Evolutionary conservation across 2,329 filamentous ascomycete species (phyloP).

Genomic region (Aureobasidium vineae): DNA sequence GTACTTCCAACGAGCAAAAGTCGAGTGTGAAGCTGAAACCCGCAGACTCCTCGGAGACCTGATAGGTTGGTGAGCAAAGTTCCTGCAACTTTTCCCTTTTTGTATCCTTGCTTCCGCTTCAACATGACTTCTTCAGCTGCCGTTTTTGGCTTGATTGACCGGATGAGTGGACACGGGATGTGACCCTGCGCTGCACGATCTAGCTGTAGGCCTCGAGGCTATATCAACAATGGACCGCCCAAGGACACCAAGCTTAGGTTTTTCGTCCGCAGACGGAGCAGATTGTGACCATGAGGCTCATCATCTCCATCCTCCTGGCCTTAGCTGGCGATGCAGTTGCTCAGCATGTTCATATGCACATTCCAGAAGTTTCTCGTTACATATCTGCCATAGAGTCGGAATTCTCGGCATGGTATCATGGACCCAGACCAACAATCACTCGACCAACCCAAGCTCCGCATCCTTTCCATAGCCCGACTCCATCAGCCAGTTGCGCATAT

Average conservation of each 20-base stretch:
- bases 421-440: slow-evolving; percentile 21
- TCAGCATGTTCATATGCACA: slow-evolving; percentile 29
- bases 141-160: not conserved
- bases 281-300: not conserved
- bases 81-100: not conserved
- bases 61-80: not conserved
- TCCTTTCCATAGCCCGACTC: slow-evolving; percentile 9
- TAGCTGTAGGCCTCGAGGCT: not conserved
- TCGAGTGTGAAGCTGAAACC: not conserved
- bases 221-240: not conserved
- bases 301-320: not conserved
- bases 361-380: slow-evolving; percentile 28
- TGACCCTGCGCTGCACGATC: not conserved
- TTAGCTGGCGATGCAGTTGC: slow-evolving; percentile 9
- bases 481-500: slow-evolving; percentile 32
- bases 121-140: not conserved
- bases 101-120: not conserved
- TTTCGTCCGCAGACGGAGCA: not conserved
- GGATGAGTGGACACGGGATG: not conserved
- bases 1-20: not conserved
- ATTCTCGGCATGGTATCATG: slow-evolving; percentile 24
- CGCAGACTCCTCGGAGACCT: not conserved
- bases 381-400: slow-evolving; percentile 22
- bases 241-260: not conserved
- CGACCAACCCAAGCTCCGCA: not conserved